Evolutionary conservation across 208 protist species (phyloP).

Genomic region (Tritrichomonas foetus): DNA sequence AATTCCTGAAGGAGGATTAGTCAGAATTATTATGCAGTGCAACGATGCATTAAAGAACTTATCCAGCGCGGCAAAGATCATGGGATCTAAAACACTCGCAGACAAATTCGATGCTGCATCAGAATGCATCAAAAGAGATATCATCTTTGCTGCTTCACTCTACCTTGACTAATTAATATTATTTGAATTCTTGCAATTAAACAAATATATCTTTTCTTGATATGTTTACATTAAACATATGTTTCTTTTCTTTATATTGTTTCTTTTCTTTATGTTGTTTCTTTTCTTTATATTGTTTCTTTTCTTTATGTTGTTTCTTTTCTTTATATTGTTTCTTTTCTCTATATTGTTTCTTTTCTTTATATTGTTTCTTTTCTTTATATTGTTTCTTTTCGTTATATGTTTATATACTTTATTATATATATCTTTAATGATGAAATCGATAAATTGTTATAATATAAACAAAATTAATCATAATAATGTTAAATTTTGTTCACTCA

Average conservation of each 20-base stretch:
- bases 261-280: too few relatives aligned
- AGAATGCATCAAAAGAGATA: conserved; percentile 91
- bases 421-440: too few relatives aligned
- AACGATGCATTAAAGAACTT: conserved; percentile 60
- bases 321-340: not conserved
- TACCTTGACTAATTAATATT: conserved; percentile 62
- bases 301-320: not conserved
- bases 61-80: conserved; percentile 81
- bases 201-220: too few relatives aligned
- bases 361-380: not conserved
- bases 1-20: not conserved
- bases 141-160: conserved; percentile 94
- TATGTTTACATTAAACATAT: too few relatives aligned
- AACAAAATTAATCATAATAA: too few relatives aligned
- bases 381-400: not conserved
- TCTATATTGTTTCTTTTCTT: not conserved
- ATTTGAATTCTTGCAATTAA: not conserved
- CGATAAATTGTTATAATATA: too few relatives aligned
- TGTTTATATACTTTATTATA: not conserved
- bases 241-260: too few relatives aligned
- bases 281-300: not conserved
- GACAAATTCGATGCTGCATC: conserved; percentile 89
- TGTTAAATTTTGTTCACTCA: too few relatives aligned
- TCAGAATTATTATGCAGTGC: not conserved
- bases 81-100: conserved; percentile 92